Percentiles rank a stretch among this genome's conserved stretches.
These are phyloP conservation scores for Cercospora zeina DNA, from an alignment of 2,329 filamentous ascomycete species.

Conservation along the genomic window DNA sequence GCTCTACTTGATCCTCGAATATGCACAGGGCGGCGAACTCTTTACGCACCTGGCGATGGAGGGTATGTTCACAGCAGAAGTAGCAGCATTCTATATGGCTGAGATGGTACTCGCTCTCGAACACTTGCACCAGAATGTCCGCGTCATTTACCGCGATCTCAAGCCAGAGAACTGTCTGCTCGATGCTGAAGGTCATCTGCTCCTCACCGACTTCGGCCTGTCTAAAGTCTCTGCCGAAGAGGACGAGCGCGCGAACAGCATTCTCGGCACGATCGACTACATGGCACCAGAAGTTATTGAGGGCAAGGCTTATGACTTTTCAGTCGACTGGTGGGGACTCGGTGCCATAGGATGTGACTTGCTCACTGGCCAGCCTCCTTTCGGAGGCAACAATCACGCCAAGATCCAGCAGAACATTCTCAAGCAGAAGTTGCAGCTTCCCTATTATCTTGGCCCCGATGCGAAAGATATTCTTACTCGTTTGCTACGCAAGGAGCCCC, in stretches of 20 bases:
- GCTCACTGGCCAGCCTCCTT: slow-evolving; percentile 88
- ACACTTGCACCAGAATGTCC: slow-evolving; percentile 87
- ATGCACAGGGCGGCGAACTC: slow-evolving; percentile 93
- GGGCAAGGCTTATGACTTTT: slow-evolving; percentile 85
- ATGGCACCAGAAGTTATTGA: slow-evolving; percentile 96
- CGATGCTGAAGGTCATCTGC: slow-evolving; percentile 84
- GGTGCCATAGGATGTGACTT: slow-evolving; percentile 90
- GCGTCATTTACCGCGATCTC: slow-evolving; percentile 93
- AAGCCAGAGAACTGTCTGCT: slow-evolving; percentile 98
- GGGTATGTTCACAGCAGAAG: slow-evolving; percentile 89
- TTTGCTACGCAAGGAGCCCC: slow-evolving; percentile 86
- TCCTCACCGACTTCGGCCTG: slow-evolving; percentile 94
- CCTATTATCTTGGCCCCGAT: slow-evolving; percentile 87
- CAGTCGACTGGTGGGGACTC: slow-evolving; percentile 98
- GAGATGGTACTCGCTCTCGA: slow-evolving; percentile 94
- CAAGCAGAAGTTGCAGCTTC: slow-evolving; percentile 83
- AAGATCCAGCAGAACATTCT: slow-evolving; percentile 97
- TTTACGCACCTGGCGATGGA: slow-evolving; percentile 94
- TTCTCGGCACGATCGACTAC: slow-evolving; percentile 94
- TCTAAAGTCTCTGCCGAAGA: slow-evolving; percentile 85
- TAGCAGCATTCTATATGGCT: slow-evolving; percentile 95
- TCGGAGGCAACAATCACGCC: slow-evolving; percentile 83
- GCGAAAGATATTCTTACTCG: slow-evolving; percentile 92
- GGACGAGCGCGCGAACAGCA: slow-evolving; percentile 71
- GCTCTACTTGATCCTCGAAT: slow-evolving; percentile 95